phyloP scores from a whole-genome alignment of 495 filamentous ascomycete species.

The Hypoxylon crocopeplum region DNA sequence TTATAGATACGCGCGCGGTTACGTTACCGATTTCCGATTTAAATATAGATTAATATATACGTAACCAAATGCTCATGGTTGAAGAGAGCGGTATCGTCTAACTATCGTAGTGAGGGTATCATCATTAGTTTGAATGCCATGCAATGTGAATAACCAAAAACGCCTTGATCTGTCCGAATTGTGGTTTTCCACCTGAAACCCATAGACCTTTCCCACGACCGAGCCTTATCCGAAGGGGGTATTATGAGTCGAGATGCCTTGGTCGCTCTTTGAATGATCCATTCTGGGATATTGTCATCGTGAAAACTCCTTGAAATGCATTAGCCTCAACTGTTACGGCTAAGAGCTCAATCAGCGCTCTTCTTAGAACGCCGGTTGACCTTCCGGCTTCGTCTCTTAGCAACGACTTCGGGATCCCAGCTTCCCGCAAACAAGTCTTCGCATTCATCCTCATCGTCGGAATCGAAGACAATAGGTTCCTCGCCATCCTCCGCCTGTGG shows the following conservation, averaged over 20 bases:
- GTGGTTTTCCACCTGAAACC: not conserved
- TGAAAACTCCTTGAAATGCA: conserved; percentile 14
- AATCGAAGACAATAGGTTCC: conserved; percentile 75
- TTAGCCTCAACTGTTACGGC: not conserved
- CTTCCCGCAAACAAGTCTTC: conserved; percentile 90
- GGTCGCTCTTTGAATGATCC: conserved; percentile 3
- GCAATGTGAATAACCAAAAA: conserved; percentile 5
- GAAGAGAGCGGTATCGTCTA: conserved; percentile 6
- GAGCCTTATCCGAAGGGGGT: conserved; percentile 2
- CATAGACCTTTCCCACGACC: conserved; percentile 1
- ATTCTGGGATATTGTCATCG: conserved; percentile 20
- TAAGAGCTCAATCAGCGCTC: not conserved
- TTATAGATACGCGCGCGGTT: not conserved
- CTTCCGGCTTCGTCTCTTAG: conserved; percentile 66
- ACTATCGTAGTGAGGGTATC: conserved; percentile 30
- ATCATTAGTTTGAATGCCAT: conserved; percentile 15
- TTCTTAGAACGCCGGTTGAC: conserved; percentile 38
- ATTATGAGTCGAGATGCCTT: conserved; percentile 2
- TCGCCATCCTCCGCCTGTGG: conserved; percentile 16
- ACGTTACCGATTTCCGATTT: not conserved
- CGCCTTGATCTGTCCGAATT: not conserved
- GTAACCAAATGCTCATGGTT: not conserved
- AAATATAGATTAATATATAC: conserved; percentile 1
- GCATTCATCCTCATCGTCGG: conserved; percentile 92
- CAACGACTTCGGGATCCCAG: conserved; percentile 77